Base-by-base conservation (phyloP, 495 filamentous ascomycete species). In the Annulohypoxylon moriforme region DNA sequence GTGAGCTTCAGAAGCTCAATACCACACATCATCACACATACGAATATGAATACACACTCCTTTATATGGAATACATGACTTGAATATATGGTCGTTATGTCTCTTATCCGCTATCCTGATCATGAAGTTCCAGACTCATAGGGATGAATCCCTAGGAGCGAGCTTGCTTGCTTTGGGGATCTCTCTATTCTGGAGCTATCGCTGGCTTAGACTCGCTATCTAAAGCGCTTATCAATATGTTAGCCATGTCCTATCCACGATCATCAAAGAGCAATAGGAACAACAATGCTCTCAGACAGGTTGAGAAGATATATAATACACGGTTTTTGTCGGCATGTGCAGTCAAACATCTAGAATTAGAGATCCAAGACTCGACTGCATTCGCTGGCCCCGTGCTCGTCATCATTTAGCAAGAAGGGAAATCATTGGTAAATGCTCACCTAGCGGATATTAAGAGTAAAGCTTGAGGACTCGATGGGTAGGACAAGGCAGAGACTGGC, bases 341-440 rank as follows among this genome's bases (percentile, higher is more conserved):
- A 69, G 42, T 68, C 64, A 47, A 55, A 42, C 50, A 68, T 38
- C 69, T 75, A 73, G 55, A 60, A 62, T 67, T 75, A 73, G 55
- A 60, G 61, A 40, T 63, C 76, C 75, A 74, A 74, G 72, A 47
- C 61, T 71, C 60, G 58, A 72, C 52, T 42, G 76, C 74, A 75
- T 80, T 83, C 78, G 83, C 82, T 85, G 84, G 84, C 84, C 84
- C 83, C 84, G 83, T 83, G 83, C 80, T 78, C 80, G 82, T 85
- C 84, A 85, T 85, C 84, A 85, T 82, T 71, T 68, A 74, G 52
- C 58, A 36, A 64, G n/a, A n/a, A 29, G 9, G 22, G 27, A 62
- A 14, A 36, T 33, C 38, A 52, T 9, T 29, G 50, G 38, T 13
- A 60, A 60, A 44, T 10, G 34, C 60, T 62, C 50, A 69, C 71